Conservation (phyloP, 257 asterid species). For the Solanum chmielewskii region DNA sequence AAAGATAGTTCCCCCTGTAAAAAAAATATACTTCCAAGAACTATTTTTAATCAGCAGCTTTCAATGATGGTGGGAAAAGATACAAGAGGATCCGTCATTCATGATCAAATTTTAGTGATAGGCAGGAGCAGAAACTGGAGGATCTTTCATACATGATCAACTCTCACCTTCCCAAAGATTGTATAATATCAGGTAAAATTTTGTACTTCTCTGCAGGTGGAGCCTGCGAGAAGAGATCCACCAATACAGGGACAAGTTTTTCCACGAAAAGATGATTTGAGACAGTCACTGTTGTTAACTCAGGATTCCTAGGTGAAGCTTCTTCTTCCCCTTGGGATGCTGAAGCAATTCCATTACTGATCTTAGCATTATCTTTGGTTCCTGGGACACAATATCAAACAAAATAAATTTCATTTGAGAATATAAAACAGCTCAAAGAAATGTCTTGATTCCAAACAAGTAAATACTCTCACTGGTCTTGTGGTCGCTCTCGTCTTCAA, state of each 20-base stretch:
- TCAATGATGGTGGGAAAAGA: neutral
- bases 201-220: conserved; percentile 62
- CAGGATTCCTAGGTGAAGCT: conserved; percentile 19
- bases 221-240: conserved; percentile 67
- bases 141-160: neutral
- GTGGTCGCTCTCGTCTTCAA: conserved; percentile 24
- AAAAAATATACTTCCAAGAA: neutral
- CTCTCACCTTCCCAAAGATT: conserved; percentile 89
- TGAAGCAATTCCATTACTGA: conserved; percentile 25
- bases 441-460: neutral
- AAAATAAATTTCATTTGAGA: neutral
- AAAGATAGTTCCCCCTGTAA: neutral
- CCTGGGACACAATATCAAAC: conserved; percentile 5
- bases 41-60: neutral
- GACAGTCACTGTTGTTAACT: conserved; percentile 8
- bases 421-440: neutral
- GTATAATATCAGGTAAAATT: conserved; percentile 53
- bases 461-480: neutral
- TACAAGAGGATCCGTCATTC: neutral
- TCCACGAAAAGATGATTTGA: conserved; percentile 56
- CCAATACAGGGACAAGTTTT: conserved; percentile 72
- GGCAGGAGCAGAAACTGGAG: neutral
- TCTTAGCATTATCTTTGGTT: conserved; percentile 9
- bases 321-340: conserved; percentile 29
- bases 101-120: neutral